Conservation (phyloP, 1,284 basidiomycete species). For the Schizophyllum amplum region DNA sequence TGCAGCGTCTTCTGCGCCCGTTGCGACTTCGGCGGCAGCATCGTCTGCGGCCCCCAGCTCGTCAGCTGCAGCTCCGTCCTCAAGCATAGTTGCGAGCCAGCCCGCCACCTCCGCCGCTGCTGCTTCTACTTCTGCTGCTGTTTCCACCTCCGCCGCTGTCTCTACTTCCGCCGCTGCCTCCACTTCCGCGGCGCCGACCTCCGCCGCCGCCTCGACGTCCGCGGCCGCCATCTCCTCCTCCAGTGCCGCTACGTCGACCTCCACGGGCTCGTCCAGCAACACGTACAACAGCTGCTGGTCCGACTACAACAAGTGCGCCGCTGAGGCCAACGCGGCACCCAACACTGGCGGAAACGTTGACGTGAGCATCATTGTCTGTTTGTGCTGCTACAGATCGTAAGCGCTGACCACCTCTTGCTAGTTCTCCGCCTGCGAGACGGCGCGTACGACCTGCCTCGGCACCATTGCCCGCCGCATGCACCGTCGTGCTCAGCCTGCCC, state of each 20-base stretch:
- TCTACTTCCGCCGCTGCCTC: background rate
- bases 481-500: background rate
- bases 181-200: background rate
- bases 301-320: constrained; percentile 1
- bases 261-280: background rate
- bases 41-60: background rate
- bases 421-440: background rate
- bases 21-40: background rate
- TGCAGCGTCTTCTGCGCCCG: background rate
- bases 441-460: background rate
- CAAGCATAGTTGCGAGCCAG: background rate
- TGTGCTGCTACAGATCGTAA: background rate
- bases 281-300: background rate
- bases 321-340: background rate
- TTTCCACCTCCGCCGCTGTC: background rate
- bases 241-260: background rate
- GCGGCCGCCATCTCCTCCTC: background rate
- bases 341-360: background rate
- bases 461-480: background rate
- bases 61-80: background rate
- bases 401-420: background rate
- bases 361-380: background rate
- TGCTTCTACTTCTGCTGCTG: background rate
- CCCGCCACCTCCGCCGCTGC: background rate
- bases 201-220: background rate